Percentiles rank a stretch among this genome's conserved stretches.
These are phyloP conservation scores for Akanthomyces dipterigenus DNA, from an alignment of 2,329 filamentous ascomycete species.

Conservation along the genomic window DNA sequence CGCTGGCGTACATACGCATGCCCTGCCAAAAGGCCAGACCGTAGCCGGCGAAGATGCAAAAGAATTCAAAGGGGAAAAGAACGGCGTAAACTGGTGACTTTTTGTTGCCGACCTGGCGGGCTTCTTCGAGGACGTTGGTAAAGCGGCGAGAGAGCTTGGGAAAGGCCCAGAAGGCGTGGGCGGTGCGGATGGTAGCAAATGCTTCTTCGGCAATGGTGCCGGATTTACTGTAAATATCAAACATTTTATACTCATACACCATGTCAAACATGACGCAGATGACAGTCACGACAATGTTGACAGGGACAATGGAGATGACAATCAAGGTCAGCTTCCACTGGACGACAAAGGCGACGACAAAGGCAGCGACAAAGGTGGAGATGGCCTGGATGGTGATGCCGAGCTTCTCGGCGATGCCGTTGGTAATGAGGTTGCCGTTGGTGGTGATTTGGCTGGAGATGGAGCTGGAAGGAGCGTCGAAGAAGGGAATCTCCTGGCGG, in stretches of 20 bases:
- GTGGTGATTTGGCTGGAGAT: constrained; percentile 41
- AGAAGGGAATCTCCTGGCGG: constrained; percentile 49
- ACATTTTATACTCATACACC: constrained; percentile 35
- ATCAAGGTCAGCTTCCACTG: constrained; percentile 39
- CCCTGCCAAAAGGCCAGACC: constrained; percentile 47
- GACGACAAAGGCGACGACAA: constrained; percentile 33
- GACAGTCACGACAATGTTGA: constrained; percentile 34
- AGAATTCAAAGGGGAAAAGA: constrained; percentile 39
- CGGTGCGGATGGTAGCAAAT: constrained; percentile 41
- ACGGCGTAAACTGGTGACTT: constrained; percentile 38
- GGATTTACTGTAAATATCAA: constrained; percentile 36
- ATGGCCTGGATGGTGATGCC: constrained; percentile 34
- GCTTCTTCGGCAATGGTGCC: constrained; percentile 42
- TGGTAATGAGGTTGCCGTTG: constrained; percentile 39
- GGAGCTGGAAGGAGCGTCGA: constrained; percentile 41
- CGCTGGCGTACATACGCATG: constrained; percentile 36
- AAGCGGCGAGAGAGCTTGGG: constrained; percentile 36
- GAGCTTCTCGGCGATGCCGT: constrained; percentile 39
- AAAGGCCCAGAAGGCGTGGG: constrained; percentile 44
- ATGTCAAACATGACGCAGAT: constrained; percentile 34
- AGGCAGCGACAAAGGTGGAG: constrained; percentile 33
- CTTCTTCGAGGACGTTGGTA: constrained; percentile 34
- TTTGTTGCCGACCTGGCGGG: constrained; percentile 31
- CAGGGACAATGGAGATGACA: constrained; percentile 38
- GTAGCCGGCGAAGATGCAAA: constrained; percentile 41